These are phyloP conservation scores for Xerocomus potaroensis DNA, from an alignment of 768 basidiomycete genomes.

Conservation along the genomic window DNA sequence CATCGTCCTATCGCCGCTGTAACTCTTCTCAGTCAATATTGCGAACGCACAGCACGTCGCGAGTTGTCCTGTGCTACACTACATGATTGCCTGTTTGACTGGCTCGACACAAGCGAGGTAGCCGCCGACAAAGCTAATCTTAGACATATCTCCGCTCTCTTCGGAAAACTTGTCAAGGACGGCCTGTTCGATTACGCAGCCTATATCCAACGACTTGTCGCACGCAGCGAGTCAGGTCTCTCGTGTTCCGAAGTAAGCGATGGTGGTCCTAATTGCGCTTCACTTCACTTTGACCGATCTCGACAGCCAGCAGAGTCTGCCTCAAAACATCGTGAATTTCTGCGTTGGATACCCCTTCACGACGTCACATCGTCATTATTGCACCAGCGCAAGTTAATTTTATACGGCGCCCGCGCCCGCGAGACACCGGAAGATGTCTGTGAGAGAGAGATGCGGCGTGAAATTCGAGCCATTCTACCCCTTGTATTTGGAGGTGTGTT, in stretches of 20 bases:
- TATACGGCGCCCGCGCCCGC: slow-evolving; percentile 66
- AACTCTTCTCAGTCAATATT: slow-evolving; percentile 62
- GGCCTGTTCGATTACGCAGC: slow-evolving; percentile 68
- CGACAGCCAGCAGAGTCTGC: slow-evolving; percentile 9
- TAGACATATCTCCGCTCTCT: slow-evolving; percentile 59
- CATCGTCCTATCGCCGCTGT: slow-evolving; percentile 75
- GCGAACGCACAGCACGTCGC: slow-evolving; percentile 59
- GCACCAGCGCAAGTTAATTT: slow-evolving; percentile 62
- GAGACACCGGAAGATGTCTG: slow-evolving; percentile 67
- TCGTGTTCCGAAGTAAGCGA: slow-evolving; percentile 46
- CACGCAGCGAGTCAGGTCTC: slow-evolving; percentile 66
- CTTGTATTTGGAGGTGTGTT: slow-evolving; percentile 62
- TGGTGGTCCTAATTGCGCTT: neutral
- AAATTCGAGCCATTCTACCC: slow-evolving; percentile 61
- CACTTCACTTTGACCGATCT: neutral
- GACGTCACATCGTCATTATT: slow-evolving; percentile 54
- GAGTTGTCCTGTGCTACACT: slow-evolving; percentile 57
- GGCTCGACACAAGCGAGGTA: slow-evolving; percentile 67
- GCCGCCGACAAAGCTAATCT: slow-evolving; percentile 56
- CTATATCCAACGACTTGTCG: slow-evolving; percentile 79
- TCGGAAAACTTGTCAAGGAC: slow-evolving; percentile 66
- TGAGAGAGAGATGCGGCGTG: slow-evolving; percentile 67
- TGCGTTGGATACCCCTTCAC: slow-evolving; percentile 70
- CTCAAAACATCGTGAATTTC: slow-evolving; percentile 66
- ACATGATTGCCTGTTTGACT: slow-evolving; percentile 76